Evolutionary conservation across 169 alveolate species (phyloP).

Genomic region (Plasmodium billcollinsi): DNA sequence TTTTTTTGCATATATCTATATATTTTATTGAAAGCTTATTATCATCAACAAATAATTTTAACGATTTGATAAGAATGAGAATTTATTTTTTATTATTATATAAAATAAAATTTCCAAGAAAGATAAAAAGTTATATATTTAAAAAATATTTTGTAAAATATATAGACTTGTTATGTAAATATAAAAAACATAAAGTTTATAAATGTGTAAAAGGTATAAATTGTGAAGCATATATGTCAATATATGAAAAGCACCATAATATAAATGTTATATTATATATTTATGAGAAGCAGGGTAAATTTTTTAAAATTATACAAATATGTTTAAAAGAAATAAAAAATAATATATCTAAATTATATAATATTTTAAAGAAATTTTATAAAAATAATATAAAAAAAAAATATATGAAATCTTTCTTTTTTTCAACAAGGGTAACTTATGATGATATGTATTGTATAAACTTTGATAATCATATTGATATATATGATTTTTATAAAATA

Average conservation of each 20-base stretch:
- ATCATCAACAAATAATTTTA: background rate
- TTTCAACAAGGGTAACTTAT: conserved; percentile 15
- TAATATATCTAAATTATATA: conserved; percentile 18
- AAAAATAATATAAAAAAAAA: background rate
- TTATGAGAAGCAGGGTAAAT: conserved; percentile 26
- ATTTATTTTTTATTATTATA: conserved; percentile 24
- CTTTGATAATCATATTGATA: conserved; percentile 13
- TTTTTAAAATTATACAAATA: conserved; percentile 10
- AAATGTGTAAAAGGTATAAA: conserved; percentile 15
- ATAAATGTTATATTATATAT: conserved; percentile 30
- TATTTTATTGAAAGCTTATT: background rate
- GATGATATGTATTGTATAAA: conserved; percentile 32
- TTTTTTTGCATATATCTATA: background rate
- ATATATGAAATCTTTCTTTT: background rate
- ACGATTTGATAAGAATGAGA: conserved; percentile 9
- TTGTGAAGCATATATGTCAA: background rate
- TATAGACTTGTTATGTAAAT: conserved; percentile 11
- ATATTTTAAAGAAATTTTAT: background rate
- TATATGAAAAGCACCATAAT: conserved; percentile 10
- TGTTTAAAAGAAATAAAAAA: conserved; percentile 26
- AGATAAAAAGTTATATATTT: conserved; percentile 20
- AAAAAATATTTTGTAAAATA: conserved; percentile 10
- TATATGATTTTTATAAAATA: conserved; percentile 19
- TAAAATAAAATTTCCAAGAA: conserved; percentile 8
- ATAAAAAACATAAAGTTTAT: conserved; percentile 28